phyloP scores from a whole-genome alignment of 2,329 filamentous ascomycete genomes.

The Trematosphaeria pertusa region DNA sequence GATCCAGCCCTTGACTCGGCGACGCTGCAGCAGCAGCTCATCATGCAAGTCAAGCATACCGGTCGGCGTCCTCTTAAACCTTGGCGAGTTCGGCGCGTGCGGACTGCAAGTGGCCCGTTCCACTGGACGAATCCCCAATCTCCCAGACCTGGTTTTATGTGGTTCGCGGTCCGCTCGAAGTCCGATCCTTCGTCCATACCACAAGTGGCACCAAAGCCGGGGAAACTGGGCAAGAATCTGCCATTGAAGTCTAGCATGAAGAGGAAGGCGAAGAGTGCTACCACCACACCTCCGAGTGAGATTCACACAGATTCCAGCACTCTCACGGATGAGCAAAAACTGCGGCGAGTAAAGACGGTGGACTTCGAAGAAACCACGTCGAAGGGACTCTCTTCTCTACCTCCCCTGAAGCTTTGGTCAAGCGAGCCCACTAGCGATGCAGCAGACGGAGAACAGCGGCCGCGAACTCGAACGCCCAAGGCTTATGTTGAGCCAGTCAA shows the following conservation, averaged over 20 bases:
- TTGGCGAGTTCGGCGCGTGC: constrained; percentile 10
- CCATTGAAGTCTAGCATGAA: constrained; percentile 40
- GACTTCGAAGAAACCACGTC: constrained; percentile 31
- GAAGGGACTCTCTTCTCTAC: constrained; percentile 8
- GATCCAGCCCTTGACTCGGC: constrained; percentile 14
- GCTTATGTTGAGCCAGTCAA: not conserved
- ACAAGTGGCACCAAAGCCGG: constrained; percentile 2
- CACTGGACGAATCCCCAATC: constrained; percentile 9
- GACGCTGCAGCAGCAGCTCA: constrained; percentile 18
- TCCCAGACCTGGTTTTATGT: constrained; percentile 14
- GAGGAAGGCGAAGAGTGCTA: constrained; percentile 29
- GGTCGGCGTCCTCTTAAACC: constrained; percentile 8
- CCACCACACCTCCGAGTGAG: constrained; percentile 22
- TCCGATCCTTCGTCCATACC: constrained; percentile 13
- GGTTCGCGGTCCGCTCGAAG: constrained; percentile 10
- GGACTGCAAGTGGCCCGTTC: constrained; percentile 6
- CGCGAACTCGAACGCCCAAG: not conserved
- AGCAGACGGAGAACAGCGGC: not conserved
- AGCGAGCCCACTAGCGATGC: not conserved
- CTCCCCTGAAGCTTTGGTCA: constrained; percentile 7
- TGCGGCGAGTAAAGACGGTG: constrained; percentile 40
- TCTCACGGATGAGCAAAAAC: not conserved
- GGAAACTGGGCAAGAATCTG: constrained; percentile 1
- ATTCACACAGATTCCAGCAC: not conserved
- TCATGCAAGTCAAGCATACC: constrained; percentile 12